Conservation (phyloP, 225 moss, liverwort and hornwort genomes). For the Climacium dendroides region DNA sequence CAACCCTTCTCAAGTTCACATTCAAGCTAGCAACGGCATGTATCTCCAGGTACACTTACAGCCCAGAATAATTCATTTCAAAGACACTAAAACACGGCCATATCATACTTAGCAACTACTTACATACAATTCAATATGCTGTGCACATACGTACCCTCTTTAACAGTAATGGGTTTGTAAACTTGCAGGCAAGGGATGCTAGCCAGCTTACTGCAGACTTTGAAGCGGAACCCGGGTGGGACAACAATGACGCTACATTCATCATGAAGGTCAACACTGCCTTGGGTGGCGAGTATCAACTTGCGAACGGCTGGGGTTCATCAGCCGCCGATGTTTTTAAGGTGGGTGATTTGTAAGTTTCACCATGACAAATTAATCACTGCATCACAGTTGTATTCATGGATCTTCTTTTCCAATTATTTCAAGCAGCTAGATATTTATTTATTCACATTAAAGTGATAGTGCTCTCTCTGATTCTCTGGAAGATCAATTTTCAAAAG, state of each 20-base stretch:
- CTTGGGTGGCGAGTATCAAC: conserved; percentile 38
- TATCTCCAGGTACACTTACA: conserved; percentile 14
- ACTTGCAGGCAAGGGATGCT: conserved; percentile 9
- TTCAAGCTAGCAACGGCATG: conserved; percentile 36
- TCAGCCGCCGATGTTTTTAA: conserved; percentile 14
- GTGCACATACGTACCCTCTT: not conserved
- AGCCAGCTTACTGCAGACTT: conserved; percentile 29
- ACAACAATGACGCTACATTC: conserved; percentile 22
- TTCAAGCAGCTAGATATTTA: not conserved
- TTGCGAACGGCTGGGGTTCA: conserved; percentile 39
- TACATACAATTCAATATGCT: too few relatives aligned
- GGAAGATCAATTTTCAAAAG: not conserved
- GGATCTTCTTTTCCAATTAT: not conserved
- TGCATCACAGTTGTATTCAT: too few relatives aligned
- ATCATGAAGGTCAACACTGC: conserved; percentile 14
- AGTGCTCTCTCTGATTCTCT: too few relatives aligned
- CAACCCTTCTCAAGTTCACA: conserved; percentile 21
- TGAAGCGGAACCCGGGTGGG: conserved; percentile 24
- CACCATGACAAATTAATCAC: not conserved
- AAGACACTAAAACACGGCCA: not conserved
- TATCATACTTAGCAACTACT: not conserved
- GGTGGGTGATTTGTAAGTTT: not conserved
- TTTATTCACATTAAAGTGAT: not conserved
- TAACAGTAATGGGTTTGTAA: not conserved
- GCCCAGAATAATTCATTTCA: not conserved